Conservation (phyloP, 1,284 basidiomycete genomes). For the Sphaerobolus stellatus region DNA sequence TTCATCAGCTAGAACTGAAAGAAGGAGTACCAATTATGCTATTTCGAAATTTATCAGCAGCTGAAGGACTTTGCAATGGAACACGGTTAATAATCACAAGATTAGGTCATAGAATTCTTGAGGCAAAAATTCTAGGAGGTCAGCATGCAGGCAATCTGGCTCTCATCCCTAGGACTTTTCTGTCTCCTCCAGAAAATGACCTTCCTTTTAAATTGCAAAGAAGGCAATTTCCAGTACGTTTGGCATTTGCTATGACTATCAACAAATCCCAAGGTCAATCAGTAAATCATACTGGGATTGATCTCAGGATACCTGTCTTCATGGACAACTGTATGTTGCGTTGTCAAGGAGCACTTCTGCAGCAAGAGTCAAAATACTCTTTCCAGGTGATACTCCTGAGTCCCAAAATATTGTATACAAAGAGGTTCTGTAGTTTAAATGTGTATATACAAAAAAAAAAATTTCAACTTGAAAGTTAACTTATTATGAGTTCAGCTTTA, state of each 20-base stretch:
- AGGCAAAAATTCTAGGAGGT: conserved; percentile 29
- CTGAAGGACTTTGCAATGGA: conserved; percentile 39
- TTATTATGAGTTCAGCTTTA: too few species aligned
- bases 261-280: conserved; percentile 49
- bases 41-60: conserved; percentile 33
- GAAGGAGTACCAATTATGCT: conserved; percentile 36
- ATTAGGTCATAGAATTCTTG: conserved; percentile 24
- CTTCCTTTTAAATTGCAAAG: conserved; percentile 28
- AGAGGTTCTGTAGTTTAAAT: conserved; percentile 16
- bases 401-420: conserved; percentile 15
- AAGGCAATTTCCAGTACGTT: conserved; percentile 38
- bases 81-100: conserved; percentile 26
- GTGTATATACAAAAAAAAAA: too few species aligned
- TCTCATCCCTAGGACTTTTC: conserved; percentile 32
- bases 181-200: conserved; percentile 18
- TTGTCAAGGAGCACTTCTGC: conserved; percentile 33
- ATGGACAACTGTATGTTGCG: conserved; percentile 47
- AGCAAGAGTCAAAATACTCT: conserved; percentile 28
- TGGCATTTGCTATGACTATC: conserved; percentile 44
- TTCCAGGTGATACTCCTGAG: conserved; percentile 14
- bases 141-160: conserved; percentile 28
- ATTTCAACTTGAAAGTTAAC: too few species aligned
- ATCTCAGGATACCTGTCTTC: conserved; percentile 40
- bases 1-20: conserved; percentile 29
- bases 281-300: conserved; percentile 28